Base-by-base conservation (phyloP, 1,284 basidiomycete species). In the Exsudoporus floridanus region DNA sequence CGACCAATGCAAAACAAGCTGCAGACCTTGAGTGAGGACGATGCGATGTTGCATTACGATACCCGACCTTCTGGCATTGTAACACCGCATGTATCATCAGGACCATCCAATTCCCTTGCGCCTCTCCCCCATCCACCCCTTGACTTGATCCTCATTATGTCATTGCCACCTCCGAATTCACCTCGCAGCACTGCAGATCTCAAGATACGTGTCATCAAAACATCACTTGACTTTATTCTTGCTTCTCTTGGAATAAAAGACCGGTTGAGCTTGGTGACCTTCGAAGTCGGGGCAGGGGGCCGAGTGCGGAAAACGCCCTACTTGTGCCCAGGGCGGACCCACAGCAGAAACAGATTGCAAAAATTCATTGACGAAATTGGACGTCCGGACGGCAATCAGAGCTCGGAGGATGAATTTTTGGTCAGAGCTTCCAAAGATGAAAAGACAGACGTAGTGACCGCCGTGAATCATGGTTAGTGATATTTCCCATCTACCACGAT, bases 361-460 rank as follows among this genome's bases (percentile, higher is more conserved):
- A 82, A 80, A 62, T 94, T 96, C 66, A 78, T 97, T 34, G 84
- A 90, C 43, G 83, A 84, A 60, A 79, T 90, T 28, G 83, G 70
- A 33, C 79, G 71, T 65, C 76, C 63, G 9, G 76, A 76, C 10
- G 63, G 67, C 9, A 67, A 56, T 35, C 64, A 63, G 64, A 68
- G 53, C 55, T 69, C 57, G 49, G 74, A 81, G 47, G 89, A 92
- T 63, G 86, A 88, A 65, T 95, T 93, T 68, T 71, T 86, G 66
- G 82, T 92, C n/a, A 75, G 84, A 50, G 83, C 83, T 7, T 81
- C 82, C 52, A 86, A 85, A 60, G 93, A 97, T 21, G 93, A 96
- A 71, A 90, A 92, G 70, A 91, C 91, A 14, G 94, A 96, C 68
- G 94, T 98, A n/a, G 92, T 96, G 13, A 94, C 94, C 7, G 95